Evolutionary conservation across 2,329 filamentous ascomycete species (phyloP).

Genomic region (Exophiala aquamarina): DNA sequence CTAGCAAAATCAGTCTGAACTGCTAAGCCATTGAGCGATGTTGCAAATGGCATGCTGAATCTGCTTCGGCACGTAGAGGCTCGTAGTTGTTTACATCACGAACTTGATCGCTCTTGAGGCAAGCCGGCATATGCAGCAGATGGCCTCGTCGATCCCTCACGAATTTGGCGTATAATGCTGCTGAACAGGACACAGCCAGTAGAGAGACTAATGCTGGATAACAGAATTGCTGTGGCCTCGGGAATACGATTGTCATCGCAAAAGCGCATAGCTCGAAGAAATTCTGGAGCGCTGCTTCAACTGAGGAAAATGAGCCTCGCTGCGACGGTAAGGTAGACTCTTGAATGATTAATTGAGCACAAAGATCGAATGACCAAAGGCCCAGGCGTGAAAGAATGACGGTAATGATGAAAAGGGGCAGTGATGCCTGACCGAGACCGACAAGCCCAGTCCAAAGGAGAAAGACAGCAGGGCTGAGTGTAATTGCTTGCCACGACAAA

Average conservation of each 20-base stretch:
- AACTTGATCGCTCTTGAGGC: constrained; percentile 13
- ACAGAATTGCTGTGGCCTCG: constrained; percentile 62
- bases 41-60: no score
- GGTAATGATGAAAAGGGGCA: constrained; percentile 50
- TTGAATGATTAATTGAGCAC: constrained; percentile 61
- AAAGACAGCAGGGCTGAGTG: constrained; percentile 47
- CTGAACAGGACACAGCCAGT: constrained; percentile 51
- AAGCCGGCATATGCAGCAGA: constrained; percentile 51
- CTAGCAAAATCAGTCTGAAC: no score
- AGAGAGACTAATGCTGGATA: constrained; percentile 63
- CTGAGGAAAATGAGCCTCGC: constrained; percentile 68
- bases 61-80: no score
- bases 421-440: constrained; percentile 37
- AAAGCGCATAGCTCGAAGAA: constrained; percentile 69
- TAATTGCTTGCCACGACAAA: constrained; percentile 65
- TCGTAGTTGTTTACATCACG: no score
- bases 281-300: constrained; percentile 68
- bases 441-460: constrained; percentile 41
- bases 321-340: constrained; percentile 53
- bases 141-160: constrained; percentile 61
- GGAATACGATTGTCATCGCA: constrained; percentile 64
- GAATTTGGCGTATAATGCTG: constrained; percentile 36
- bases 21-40: no score
- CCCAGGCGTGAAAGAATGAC: constrained; percentile 60
- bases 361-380: constrained; percentile 63